These are phyloP conservation scores for Tetrapisispora taiwanensis DNA, from an alignment of 805 yeast genomes.

Conservation along the genomic window DNA sequence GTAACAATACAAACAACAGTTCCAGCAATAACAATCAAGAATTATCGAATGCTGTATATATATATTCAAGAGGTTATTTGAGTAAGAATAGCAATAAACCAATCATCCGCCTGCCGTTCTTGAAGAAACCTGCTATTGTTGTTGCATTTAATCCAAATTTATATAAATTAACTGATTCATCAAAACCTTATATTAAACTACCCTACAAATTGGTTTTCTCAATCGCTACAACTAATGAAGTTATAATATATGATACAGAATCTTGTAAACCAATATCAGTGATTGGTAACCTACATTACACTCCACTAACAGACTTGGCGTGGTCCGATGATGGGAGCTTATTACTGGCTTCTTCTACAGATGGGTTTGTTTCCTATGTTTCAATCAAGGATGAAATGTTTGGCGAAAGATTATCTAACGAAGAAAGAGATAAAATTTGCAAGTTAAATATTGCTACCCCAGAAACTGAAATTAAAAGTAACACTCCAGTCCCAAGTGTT, in stretches of 20 bases:
- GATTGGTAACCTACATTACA: conserved; percentile 74
- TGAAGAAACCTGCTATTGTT: conserved; percentile 76
- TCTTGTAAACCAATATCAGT: conserved; percentile 56
- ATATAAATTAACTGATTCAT: conserved; percentile 28
- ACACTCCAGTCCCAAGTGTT: neutral
- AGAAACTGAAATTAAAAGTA: neutral
- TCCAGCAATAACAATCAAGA: conserved; percentile 31
- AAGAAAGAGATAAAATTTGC: conserved; percentile 2
- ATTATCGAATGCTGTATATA: conserved; percentile 58
- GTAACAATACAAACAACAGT: neutral
- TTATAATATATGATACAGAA: conserved; percentile 74
- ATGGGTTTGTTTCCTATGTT: conserved; percentile 79
- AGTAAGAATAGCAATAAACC: conserved; percentile 44
- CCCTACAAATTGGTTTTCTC: conserved; percentile 84
- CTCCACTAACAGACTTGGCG: conserved; percentile 74
- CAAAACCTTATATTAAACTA: conserved; percentile 36
- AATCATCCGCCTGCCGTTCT: conserved; percentile 65
- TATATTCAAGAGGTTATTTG: conserved; percentile 65
- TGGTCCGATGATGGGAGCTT: conserved; percentile 75
- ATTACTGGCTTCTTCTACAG: conserved; percentile 72
- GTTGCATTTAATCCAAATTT: conserved; percentile 64
- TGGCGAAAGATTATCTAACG: conserved; percentile 36
- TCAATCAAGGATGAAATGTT: conserved; percentile 37
- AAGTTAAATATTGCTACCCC: neutral
- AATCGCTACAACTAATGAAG: conserved; percentile 83